These are phyloP conservation scores for Phragmites australis DNA, from an alignment of 176 grass and related monocot species.

Conservation along the genomic window DNA sequence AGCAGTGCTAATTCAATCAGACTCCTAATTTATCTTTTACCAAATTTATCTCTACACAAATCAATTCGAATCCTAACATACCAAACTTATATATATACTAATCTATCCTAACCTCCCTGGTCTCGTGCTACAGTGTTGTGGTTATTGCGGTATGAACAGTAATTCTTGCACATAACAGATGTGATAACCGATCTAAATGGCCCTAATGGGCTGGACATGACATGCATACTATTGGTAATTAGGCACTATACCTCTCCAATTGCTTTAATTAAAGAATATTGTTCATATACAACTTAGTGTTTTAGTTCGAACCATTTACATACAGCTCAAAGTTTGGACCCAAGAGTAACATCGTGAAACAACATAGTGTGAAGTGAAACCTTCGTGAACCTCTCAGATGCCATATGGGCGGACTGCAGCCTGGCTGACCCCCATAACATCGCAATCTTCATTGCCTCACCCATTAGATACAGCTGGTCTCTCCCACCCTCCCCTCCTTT, in stretches of 20 bases:
- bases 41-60: too few relatives aligned
- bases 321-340: not conserved
- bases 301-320: not conserved
- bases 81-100: too few relatives aligned
- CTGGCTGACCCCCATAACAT: not conserved
- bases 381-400: not conserved
- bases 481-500: not conserved
- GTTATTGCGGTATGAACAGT: too few relatives aligned
- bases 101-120: too few relatives aligned
- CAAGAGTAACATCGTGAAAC: not conserved
- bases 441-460: not conserved
- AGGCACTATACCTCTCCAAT: not conserved
- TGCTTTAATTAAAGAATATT: conserved; percentile 19
- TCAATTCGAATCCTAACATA: too few relatives aligned
- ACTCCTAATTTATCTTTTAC: too few relatives aligned
- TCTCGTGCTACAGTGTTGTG: too few relatives aligned
- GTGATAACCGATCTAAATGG: too few relatives aligned
- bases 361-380: not conserved
- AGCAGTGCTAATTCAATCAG: too few relatives aligned
- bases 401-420: not conserved
- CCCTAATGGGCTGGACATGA: too few relatives aligned
- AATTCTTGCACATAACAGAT: too few relatives aligned
- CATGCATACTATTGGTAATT: not conserved
- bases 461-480: not conserved
- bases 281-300: not conserved